Conservation (phyloP, 345 rosid species). For the Aquilaria sinensis region DNA sequence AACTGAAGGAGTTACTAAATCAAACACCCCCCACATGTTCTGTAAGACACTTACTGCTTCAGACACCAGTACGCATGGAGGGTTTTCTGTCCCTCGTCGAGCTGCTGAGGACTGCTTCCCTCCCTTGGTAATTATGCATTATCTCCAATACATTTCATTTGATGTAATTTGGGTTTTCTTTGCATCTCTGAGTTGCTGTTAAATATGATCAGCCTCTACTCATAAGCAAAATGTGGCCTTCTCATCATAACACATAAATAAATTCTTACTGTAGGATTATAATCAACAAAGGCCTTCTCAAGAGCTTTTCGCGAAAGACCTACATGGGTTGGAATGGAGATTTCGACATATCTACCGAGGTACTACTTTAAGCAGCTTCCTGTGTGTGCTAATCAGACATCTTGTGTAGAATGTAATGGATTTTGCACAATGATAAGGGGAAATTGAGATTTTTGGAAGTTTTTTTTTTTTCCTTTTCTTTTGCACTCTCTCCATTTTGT, state of each 20-base stretch:
- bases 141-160: neutral
- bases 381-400: neutral
- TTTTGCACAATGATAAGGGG: no score
- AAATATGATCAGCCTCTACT: no score
- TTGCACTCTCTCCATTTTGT: neutral
- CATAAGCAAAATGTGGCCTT: neutral
- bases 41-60: slow-evolving; percentile 99
- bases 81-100: slow-evolving; percentile 97
- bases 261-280: slow-evolving; percentile 58
- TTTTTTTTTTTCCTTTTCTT: neutral
- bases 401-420: neutral
- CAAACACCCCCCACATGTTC: slow-evolving; percentile 90
- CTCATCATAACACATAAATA: slow-evolving; percentile 4
- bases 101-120: slow-evolving; percentile 99
- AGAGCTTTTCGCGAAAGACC: slow-evolving; percentile 95
- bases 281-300: slow-evolving; percentile 94
- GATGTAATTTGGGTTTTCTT: neutral
- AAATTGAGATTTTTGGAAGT: neutral
- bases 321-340: slow-evolving; percentile 93
- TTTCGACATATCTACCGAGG: slow-evolving; percentile 97
- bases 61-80: slow-evolving; percentile 99
- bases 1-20: slow-evolving; percentile 45
- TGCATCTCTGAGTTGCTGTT: neutral
- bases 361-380: slow-evolving; percentile 16
- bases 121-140: slow-evolving; percentile 59